Base-by-base conservation (phyloP, 1,139 yeast genomes). In the Debaryomycetaceae sp. region DNA sequence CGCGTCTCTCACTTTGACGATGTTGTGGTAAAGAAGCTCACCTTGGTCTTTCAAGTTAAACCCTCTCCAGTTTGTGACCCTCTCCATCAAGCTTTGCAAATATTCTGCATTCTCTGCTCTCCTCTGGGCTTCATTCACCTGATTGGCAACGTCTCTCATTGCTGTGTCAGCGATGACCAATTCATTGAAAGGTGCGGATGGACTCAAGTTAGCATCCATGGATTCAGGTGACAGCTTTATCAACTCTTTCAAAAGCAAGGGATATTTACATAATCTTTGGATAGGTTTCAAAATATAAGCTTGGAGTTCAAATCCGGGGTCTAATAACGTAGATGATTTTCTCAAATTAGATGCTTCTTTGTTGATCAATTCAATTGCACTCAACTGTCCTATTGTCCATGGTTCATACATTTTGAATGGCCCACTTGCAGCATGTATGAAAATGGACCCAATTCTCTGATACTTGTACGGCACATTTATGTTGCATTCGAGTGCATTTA, bases 61-160 rank as follows among this genome's bases (percentile, higher is more conserved):
- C n/a, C 97, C 98, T 55, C 91, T 81, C 99, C 99, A 93, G 64
- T 91, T 95, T 37, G 78, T 73, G 9, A 91, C 95, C 48, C 93
- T 76, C 37, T 81, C 87, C 44, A 78, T 75, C 39, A 93, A 72
- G 45, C 84, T 86, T 53, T 80, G 81, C 40, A 87, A 74, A 40
- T 81, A 78, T 47, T 83, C 87, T 39, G 83, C 80, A 63, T 93
- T 95, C 62, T 93, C 99, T 1, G 95, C 85, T 53, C 90, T 76
- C 65, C 99, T 80, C 67, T 91, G 97, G 9, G 96, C 91, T 63
- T 93, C 99, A 66, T 93, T 93, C 34, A 93, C 95, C 56, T 82
- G 83, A 53, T 80, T 78, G n/a, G 97, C 96, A 52, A 91, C 72
- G 50, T 73, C 78, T 44, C 66, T 70, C 74, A 72, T 70, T 34